Percentiles rank a stretch among this genome's conserved stretches.
Conservation (phyloP, 1,139 yeast genomes). For the Saccharomycopsis hybrid region DNA sequence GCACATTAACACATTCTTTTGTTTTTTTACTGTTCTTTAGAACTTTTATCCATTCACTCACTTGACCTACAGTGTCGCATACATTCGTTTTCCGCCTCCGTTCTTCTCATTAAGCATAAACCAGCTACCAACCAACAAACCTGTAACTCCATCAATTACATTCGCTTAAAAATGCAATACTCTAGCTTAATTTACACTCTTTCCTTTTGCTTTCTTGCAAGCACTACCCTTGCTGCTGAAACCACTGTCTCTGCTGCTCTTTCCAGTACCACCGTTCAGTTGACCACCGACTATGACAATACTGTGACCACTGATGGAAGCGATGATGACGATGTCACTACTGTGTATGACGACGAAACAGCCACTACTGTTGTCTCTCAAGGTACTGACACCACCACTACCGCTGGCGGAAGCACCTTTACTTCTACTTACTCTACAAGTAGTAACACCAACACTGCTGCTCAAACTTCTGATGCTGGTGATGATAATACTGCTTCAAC, state of each 20-base stretch:
- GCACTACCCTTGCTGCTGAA: slow-evolving; percentile 6
- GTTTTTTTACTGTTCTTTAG: too few relatives aligned
- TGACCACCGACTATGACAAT: slow-evolving; percentile 3
- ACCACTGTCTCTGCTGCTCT: slow-evolving; percentile 18
- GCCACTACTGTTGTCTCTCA: slow-evolving; percentile 9
- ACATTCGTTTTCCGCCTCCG: too few relatives aligned
- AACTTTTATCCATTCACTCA: too few relatives aligned
- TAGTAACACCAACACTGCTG: not conserved
- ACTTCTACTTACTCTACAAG: not conserved
- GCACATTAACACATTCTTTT: too few relatives aligned
- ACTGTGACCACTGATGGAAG: slow-evolving; percentile 1
- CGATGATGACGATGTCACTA: slow-evolving; percentile 13
- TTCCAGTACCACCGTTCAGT: slow-evolving; percentile 18
- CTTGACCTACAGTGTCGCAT: too few relatives aligned
- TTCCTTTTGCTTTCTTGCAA: not conserved
- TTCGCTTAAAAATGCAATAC: slow-evolving; percentile 3
- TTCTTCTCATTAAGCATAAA: too few relatives aligned
- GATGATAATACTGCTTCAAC: slow-evolving; percentile 5
- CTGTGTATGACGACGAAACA: slow-evolving; percentile 10
- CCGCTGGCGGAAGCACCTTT: not conserved
- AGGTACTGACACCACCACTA: slow-evolving; percentile 11
- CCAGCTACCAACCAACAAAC: too few relatives aligned
- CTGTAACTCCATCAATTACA: too few relatives aligned
- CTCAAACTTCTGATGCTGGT: slow-evolving; percentile 1
- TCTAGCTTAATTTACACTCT: not conserved